Base-by-base conservation (phyloP, 2,329 filamentous ascomycete species). In the Penicillium corylophilum region DNA sequence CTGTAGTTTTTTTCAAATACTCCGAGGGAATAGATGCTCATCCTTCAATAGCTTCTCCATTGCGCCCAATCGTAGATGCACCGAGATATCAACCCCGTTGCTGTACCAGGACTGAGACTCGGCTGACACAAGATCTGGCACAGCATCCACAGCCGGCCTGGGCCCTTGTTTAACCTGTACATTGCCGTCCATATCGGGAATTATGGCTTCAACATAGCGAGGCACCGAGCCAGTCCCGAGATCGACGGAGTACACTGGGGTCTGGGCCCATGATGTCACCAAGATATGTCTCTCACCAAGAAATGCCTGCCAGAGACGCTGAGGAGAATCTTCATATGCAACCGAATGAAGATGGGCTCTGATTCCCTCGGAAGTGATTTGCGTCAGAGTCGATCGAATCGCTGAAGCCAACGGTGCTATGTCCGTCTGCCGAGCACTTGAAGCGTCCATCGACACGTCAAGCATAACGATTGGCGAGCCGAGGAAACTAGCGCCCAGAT, bases 251-350 rank as follows among this genome's bases (percentile, higher is more conserved):
- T 46, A 46, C 2, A 46, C 28, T 6, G n/a, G 44, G 7, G 18
- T 16, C 22, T 23, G 44, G 12, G 22, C n/a, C 44, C 44, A 46
- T n/a, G 44, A 46, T 33, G 44, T 46, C 31, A 46, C 44, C 28
- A 46, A n/a, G 13, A 23, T 46, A 31, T 46, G 44, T 13, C 15
- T 16, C n/a, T 16, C n/a, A 9, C 44, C 44, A 13, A 46, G n/a
- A n/a, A 46, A 46, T 18, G 28, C 44, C 31, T 46, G 44, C 44
- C 44, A 46, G n/a, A 46, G 29, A 20, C 44, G 44, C 29, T 46
- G 44, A 15, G 44, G 44, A 8, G 44, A 33, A 35, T 20, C 44
- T 31, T 46, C 29, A 24, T 46, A 35, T 20, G 44, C 44, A 22
- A 23, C 29, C n/a, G n/a, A 8, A 16, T 46, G 44, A 46, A 35